Conservation (phyloP, 169 alveolate species). For the Perkinsus chesapeaki region DNA sequence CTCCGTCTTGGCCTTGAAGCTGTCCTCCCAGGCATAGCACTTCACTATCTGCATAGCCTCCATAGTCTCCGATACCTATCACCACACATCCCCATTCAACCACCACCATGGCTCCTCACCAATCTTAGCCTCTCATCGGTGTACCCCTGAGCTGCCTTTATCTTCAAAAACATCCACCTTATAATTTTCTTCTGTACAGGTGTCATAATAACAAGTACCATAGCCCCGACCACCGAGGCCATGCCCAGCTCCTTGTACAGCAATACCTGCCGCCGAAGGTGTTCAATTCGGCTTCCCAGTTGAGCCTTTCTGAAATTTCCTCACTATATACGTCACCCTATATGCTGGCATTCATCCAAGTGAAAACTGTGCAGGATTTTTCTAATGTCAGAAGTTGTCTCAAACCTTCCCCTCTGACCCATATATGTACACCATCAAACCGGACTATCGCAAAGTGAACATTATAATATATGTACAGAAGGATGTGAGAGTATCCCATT, state of each 20-base stretch:
- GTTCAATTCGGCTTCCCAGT: too few relatives aligned
- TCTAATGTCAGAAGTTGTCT: too few relatives aligned
- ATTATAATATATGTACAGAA: too few relatives aligned
- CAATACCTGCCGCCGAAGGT: neutral
- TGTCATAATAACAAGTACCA: neutral
- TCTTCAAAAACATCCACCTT: neutral
- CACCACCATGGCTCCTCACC: neutral
- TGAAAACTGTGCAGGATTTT: too few relatives aligned
- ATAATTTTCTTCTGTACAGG: neutral
- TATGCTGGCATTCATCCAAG: too few relatives aligned
- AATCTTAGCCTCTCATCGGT: neutral
- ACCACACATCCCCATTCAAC: neutral
- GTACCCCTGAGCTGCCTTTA: neutral
- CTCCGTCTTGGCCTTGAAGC: conserved; percentile 45
- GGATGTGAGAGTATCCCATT: too few relatives aligned
- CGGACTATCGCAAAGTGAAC: too few relatives aligned
- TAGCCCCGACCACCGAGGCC: neutral
- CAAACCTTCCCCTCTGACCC: too few relatives aligned
- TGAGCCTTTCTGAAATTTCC: too few relatives aligned
- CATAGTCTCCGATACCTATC: conserved; percentile 8
- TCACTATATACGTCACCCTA: too few relatives aligned
- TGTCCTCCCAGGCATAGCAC: conserved; percentile 70
- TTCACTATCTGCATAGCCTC: conserved; percentile 58
- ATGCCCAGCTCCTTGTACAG: neutral
- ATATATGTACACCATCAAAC: too few relatives aligned